phyloP scores from a whole-genome alignment of 108 stramenopile genomes.

The Discostella pseudostelligera region DNA sequence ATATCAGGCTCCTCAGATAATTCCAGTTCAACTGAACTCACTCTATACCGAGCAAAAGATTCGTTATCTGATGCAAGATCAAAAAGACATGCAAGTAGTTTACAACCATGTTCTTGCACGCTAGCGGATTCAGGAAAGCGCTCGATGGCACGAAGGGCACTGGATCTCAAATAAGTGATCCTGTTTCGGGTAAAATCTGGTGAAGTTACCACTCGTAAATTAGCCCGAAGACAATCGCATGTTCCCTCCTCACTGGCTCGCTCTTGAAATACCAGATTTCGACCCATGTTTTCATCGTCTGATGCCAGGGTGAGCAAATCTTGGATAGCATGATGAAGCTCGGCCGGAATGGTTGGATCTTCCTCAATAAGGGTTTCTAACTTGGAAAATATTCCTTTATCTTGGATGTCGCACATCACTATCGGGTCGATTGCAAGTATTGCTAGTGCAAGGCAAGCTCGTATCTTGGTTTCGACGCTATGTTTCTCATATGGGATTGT shows the following conservation, averaged over 20 bases:
- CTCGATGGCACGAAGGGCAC: constrained; percentile 17
- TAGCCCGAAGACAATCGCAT: constrained; percentile 6
- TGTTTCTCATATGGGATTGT: not conserved
- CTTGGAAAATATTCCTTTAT: constrained; percentile 17
- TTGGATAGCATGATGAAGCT: constrained; percentile 16
- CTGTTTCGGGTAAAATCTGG: constrained; percentile 2
- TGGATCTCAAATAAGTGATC: constrained; percentile 2
- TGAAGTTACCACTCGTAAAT: constrained; percentile 10
- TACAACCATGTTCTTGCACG: constrained; percentile 29
- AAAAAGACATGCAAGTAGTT: constrained; percentile 25
- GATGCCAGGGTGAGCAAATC: constrained; percentile 6
- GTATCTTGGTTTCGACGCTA: constrained; percentile 12
- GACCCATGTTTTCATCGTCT: constrained; percentile 2
- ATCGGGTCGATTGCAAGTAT: constrained; percentile 18
- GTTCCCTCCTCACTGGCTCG: constrained; percentile 15
- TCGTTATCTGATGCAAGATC: not conserved
- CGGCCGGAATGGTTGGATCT: constrained; percentile 6
- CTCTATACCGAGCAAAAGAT: not conserved
- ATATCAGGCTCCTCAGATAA: too few species aligned
- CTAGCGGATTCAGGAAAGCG: constrained; percentile 14
- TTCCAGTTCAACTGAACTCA: not conserved
- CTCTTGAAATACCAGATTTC: not conserved
- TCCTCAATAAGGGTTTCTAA: constrained; percentile 5
- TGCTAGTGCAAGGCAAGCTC: constrained; percentile 29
- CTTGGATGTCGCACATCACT: constrained; percentile 8